These are phyloP conservation scores for Suillus clintonianus DNA, from an alignment of 768 basidiomycete genomes.

Conservation along the genomic window DNA sequence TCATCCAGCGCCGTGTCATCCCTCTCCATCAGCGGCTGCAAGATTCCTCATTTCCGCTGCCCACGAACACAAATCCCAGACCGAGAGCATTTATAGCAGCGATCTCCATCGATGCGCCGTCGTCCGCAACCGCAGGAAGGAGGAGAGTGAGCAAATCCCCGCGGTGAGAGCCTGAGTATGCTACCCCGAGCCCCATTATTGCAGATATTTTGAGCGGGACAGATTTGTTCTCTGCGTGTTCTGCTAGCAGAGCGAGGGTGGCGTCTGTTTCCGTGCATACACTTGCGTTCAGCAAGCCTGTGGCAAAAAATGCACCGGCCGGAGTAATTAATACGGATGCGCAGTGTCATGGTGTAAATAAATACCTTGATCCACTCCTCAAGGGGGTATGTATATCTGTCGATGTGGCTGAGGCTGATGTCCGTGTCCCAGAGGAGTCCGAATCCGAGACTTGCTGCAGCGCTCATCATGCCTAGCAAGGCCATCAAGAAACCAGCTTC, in stretches of 20 bases:
- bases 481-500: background rate
- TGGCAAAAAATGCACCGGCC: conserved; percentile 94
- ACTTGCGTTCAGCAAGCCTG: conserved; percentile 86
- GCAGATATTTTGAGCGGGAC: conserved; percentile 82
- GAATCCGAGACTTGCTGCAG: conserved; percentile 91
- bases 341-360: background rate
- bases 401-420: conserved; percentile 88
- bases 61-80: conserved; percentile 93
- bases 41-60: conserved; percentile 94
- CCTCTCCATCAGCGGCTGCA: conserved; percentile 90
- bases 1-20: conserved; percentile 77
- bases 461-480: conserved; percentile 86
- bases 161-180: conserved; percentile 92
- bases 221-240: conserved; percentile 87
- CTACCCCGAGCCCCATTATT: conserved; percentile 90
- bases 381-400: conserved; percentile 95
- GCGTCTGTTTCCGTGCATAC: conserved; percentile 93
- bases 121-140: conserved; percentile 83
- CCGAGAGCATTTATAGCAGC: conserved; percentile 83
- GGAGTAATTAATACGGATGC: conserved; percentile 22
- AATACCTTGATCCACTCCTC: conserved; percentile 93
- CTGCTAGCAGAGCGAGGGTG: conserved; percentile 85
- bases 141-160: conserved; percentile 79
- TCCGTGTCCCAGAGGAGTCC: conserved; percentile 97
- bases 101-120: conserved; percentile 84